Evolutionary conservation across 306 rosid species (phyloP), one percentile per base, ranked within the genome.

Genomic region (Prinsepia uniflora): DNA sequence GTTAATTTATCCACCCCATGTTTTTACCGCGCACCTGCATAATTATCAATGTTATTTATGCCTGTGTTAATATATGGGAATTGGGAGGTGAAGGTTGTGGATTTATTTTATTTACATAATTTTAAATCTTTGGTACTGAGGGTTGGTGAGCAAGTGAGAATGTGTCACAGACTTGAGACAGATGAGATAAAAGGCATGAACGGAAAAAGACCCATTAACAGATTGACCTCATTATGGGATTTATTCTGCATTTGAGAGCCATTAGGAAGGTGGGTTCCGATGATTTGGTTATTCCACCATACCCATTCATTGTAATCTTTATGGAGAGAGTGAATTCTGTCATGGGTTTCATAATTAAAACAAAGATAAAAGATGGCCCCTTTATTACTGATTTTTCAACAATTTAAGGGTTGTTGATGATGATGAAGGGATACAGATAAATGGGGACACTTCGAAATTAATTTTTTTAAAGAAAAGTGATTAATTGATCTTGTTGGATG

Each of bases 211-310:
- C 57, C 68, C 65, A 65, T 30, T 67, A 43, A 30, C 64, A 74
- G 62, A 67, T 66, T 15, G 56, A 68, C 34, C 30, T 19, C 22
- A 54, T 10, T 67, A 74, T 30, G 70, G 74, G 56, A 42, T 71
- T 81, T 65, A 5, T 36, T 50, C 20, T 58, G 68, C 50, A 52
- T 65, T 59, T 67, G 47, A 39, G 53, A 46, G 44, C 43, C 30
- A 67, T 67, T 44, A 57, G 40, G 36, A 63, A 46, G 40, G 71
- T 50, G 75, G 73, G 70, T 73, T 77, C 63, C 54, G 17, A 66
- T 73, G 70, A 80, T 84, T 80, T 48, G 74, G 79, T 78, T 81
- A 67, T 73, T 57, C 76, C 81, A 76, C 82, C 71, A 7, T 64
- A 54, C 59, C 56, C 57, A 70, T 81, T 79, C 72, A 77, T 79